These are phyloP conservation scores for Athelia psychrophila DNA, from an alignment of 1,284 basidiomycete species.

Conservation along the genomic window DNA sequence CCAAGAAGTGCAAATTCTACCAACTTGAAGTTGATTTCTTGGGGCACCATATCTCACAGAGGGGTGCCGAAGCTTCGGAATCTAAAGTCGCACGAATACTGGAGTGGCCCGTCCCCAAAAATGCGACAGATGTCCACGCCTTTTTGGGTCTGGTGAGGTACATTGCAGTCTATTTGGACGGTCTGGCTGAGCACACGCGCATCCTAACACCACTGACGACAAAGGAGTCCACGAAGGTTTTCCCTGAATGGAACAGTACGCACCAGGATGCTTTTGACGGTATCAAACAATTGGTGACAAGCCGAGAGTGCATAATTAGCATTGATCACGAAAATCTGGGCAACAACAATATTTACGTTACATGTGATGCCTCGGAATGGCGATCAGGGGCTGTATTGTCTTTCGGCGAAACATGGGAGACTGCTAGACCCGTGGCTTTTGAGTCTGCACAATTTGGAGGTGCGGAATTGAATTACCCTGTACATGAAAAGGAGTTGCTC, in stretches of 20 bases:
- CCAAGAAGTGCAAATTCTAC: slow-evolving; percentile 30
- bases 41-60: slow-evolving; percentile 22
- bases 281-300: slow-evolving; percentile 14
- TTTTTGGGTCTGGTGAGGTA: slow-evolving; percentile 20
- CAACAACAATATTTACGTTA: slow-evolving; percentile 22
- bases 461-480: slow-evolving; percentile 10
- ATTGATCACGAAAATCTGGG: slow-evolving; percentile 10
- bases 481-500: too few relatives aligned
- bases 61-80: slow-evolving; percentile 13
- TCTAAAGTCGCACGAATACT: slow-evolving; percentile 15
- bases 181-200: slow-evolving; percentile 9
- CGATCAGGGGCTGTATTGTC: slow-evolving; percentile 21
- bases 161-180: slow-evolving; percentile 11
- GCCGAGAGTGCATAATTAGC: slow-evolving; percentile 6
- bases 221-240: too few relatives aligned
- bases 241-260: too few relatives aligned
- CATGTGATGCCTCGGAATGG: slow-evolving; percentile 19
- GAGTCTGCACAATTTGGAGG: slow-evolving; percentile 10
- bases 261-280: slow-evolving; percentile 14
- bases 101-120: slow-evolving; percentile 13
- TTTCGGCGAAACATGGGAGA: slow-evolving; percentile 13
- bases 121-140: slow-evolving; percentile 6
- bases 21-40: slow-evolving; percentile 15
- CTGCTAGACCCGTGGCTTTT: slow-evolving; percentile 14
- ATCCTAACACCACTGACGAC: slow-evolving; percentile 15